Evolutionary conservation across 2,329 filamentous ascomycete genomes (phyloP).

Genomic region (Alternaria infectoria): DNA sequence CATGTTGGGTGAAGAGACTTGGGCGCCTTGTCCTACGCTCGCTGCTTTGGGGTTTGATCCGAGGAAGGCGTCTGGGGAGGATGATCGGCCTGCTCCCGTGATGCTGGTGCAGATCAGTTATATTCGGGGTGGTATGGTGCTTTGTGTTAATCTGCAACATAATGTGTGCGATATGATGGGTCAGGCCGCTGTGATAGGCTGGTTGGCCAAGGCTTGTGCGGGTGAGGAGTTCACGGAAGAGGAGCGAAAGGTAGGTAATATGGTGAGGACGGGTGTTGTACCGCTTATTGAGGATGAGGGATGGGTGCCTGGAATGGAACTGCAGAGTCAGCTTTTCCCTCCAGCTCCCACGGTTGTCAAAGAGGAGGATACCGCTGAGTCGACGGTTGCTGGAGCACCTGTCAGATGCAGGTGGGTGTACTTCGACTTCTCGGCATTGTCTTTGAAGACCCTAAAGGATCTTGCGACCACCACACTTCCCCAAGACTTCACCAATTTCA

Average conservation of each 20-base stretch:
- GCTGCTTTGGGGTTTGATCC: constrained; percentile 27
- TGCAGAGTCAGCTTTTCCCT: constrained; percentile 44
- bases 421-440: constrained; percentile 51
- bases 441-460: constrained; percentile 52
- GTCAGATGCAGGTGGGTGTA: constrained; percentile 52
- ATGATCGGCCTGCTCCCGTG: constrained; percentile 43
- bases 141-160: constrained; percentile 59
- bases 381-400: background rate
- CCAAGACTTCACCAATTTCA: constrained; percentile 34
- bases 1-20: constrained; percentile 56
- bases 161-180: constrained; percentile 60
- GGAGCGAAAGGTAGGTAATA: constrained; percentile 55
- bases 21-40: constrained; percentile 52
- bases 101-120: constrained; percentile 58
- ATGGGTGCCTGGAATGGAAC: constrained; percentile 45
- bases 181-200: constrained; percentile 54
- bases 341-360: background rate
- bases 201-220: constrained; percentile 59
- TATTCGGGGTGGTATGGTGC: constrained; percentile 57
- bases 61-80: constrained; percentile 18
- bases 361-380: background rate
- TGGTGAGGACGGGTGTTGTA: constrained; percentile 47
- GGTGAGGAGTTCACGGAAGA: constrained; percentile 54
- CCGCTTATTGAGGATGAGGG: constrained; percentile 47
- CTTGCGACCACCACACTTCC: constrained; percentile 37